Base-by-base conservation (phyloP, 2,329 filamentous ascomycete species). In the Purpureocillium takamizusanense region DNA sequence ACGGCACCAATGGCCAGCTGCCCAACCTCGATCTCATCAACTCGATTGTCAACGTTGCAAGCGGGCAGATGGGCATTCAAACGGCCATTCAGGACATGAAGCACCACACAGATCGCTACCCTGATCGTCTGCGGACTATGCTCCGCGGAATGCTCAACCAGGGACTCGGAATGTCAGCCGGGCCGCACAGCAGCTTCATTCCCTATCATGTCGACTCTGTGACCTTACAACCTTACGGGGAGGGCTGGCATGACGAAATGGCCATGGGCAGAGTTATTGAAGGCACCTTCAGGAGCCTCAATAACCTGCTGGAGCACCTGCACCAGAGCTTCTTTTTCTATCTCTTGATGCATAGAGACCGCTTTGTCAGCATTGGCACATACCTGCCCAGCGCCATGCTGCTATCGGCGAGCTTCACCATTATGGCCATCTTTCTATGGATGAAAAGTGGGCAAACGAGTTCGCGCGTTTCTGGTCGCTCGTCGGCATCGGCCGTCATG, bases 321-420 rank as follows among this genome's bases (percentile, higher is more conserved):
- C 92, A 98, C 58, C 92, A 98, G 65, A 95, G 89, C 59, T 98
- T 98, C 70, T 98, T 98, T 74, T 97, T 98, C 65, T 98, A 98
- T 59, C 70, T 98, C 37, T 72, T 98, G 33, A 88, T 97, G 78
- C 83, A 94, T 49, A 77, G 81, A 23, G 86, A 92, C 52, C 81
- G 89, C 10, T 98, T 98, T 56, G 92, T 97, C 50, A 97, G 89
- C 62, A 98, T 98, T 46, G 92, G 92, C 13, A 98, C 90, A 2
- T 98, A 98, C 55, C 72, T 98, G 4, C 92, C 92, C 0, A 94
- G 87, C 50, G 92, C 92, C n/a, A 98, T 98, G 92, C 65, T 97
- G 36, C 74, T 98, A 41, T 92, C 92, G 2, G 84, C 82, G 32
- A 95, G 89, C 59, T 97, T 97, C 55, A 95, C 86, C 23, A 90